Evolutionary conservation across 202 grass and related monocot species (phyloP), one percentile per base, ranked within the genome.

Genomic region (Dendrocalamus latiflorus): DNA sequence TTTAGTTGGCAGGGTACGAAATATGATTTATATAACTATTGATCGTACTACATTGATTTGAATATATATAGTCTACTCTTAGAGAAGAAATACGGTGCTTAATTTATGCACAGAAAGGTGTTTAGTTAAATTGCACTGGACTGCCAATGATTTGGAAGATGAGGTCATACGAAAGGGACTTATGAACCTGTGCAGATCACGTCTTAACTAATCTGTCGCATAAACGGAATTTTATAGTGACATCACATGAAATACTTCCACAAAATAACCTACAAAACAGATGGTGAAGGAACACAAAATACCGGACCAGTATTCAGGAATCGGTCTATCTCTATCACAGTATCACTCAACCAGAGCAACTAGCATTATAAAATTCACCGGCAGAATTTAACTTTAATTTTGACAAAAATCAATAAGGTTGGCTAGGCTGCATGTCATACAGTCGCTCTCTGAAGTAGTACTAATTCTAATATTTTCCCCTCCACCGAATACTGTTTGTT

Each of bases 121-220:
- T 18, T 49, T 79, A 49, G 11, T 53, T 58, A 56, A 17, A 60
- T 62, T 51, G 30, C 18, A 50, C 45, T 17, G 68, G 66, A 39
- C 39, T 56, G 2, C 6, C 37, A 74, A 68, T 86, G 47, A 86
- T 86, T 83, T 71, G 21, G 50, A 82, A 50, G 39, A 65, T 77
- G 72, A 70, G 60, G 76, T 57, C 77, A 48, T 37, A 26, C 10
- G 77, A 90, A 74, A 68, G 67, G 20, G 78, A 74, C 33, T 56
- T 58, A 65, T 68, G 14, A 58, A 79, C 20, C 13, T 71, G 14
- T 74, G 13, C 33, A 54, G 12, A 37, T 69, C 21, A 72, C 12
- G 57, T 66, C 20, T 57, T 48, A 8, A 74, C 20, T 75, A 20
- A 38, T 63, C 9, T n/a, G 44, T 56, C 70, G 22, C 6, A 42